Percentiles rank a stretch among this genome's conserved stretches.
phyloP scores from a whole-genome alignment of 2,329 filamentous ascomycete genomes.

The Fusarium nodosum region DNA sequence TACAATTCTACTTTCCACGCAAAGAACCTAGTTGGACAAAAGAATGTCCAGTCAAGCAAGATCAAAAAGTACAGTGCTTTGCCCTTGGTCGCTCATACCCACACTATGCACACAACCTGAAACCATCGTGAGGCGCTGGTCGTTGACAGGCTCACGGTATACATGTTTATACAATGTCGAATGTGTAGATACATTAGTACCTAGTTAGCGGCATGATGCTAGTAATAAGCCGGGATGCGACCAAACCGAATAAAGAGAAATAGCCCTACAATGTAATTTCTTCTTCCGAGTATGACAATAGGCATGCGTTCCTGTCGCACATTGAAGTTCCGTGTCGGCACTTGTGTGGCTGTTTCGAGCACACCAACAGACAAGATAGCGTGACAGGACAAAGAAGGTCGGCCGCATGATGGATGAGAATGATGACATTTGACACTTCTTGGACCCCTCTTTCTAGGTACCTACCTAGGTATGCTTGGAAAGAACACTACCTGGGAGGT shows the following conservation, averaged over 20 bases:
- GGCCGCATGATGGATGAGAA: slow-evolving; percentile 44
- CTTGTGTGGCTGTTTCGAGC: slow-evolving; percentile 37
- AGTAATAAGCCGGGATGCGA: not conserved
- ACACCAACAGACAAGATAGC: slow-evolving; percentile 10
- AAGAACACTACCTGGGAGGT: not conserved
- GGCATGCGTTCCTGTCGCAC: slow-evolving; percentile 25
- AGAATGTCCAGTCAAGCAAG: not conserved
- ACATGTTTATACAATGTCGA: not conserved
- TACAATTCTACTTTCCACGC: not conserved
- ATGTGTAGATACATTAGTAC: too few relatives aligned
- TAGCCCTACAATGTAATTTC: not conserved
- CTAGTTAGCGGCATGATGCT: not conserved
- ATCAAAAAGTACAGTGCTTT: not conserved
- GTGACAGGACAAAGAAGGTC: slow-evolving; percentile 20
- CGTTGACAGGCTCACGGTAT: not conserved
- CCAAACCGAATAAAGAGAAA: not conserved
- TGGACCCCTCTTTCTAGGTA: slow-evolving; percentile 31
- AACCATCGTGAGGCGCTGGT: slow-evolving; percentile 10
- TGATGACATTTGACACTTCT: slow-evolving; percentile 42
- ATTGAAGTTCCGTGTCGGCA: slow-evolving; percentile 36
- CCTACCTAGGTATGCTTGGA: slow-evolving; percentile 9
- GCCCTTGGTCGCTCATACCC: not conserved
- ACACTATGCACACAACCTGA: not conserved
- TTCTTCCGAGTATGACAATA: not conserved
- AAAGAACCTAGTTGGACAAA: not conserved